These are phyloP conservation scores for Kappamyces sp. DNA, from an alignment of 192 early-diverging fungal genomes.

Conservation along the genomic window DNA sequence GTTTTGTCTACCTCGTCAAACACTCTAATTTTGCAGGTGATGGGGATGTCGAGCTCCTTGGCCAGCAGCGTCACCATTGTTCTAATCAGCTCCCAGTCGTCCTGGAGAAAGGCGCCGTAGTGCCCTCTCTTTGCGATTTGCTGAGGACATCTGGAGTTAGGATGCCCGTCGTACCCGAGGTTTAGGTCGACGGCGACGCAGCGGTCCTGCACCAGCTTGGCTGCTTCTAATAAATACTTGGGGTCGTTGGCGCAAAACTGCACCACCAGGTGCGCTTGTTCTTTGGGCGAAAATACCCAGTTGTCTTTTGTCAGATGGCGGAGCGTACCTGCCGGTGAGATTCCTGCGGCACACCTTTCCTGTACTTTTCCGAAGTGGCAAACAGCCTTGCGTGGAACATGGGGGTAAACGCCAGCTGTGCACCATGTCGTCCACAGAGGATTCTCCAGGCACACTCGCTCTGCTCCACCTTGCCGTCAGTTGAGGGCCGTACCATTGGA, in stretches of 20 bases:
- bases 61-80: constrained; percentile 65
- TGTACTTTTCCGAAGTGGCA: constrained; percentile 45
- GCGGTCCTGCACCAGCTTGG: constrained; percentile 68
- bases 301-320: constrained; percentile 11
- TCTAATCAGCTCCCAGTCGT: constrained; percentile 79
- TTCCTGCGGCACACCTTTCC: background rate
- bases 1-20: constrained; percentile 88
- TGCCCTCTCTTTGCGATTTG: constrained; percentile 84
- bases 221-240: constrained; percentile 71
- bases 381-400: constrained; percentile 96
- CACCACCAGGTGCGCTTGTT: constrained; percentile 39
- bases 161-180: constrained; percentile 82
- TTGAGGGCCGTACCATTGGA: constrained; percentile 71
- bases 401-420: constrained; percentile 91
- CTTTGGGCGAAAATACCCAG: constrained; percentile 38
- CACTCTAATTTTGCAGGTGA: constrained; percentile 94
- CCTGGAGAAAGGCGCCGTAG: constrained; percentile 92
- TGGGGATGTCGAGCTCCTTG: constrained; percentile 74
- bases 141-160: constrained; percentile 97
- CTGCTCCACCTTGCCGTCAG: constrained; percentile 58
- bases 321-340: no score
- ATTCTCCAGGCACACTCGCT: constrained; percentile 91
- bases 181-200: constrained; percentile 96
- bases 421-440: constrained; percentile 77
- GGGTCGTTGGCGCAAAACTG: constrained; percentile 99